Percentiles rank a stretch among this genome's conserved stretches.
Evolutionary conservation across 225 moss, liverwort and hornwort species (phyloP).

Genomic region (Antitrichia curtipendula): DNA sequence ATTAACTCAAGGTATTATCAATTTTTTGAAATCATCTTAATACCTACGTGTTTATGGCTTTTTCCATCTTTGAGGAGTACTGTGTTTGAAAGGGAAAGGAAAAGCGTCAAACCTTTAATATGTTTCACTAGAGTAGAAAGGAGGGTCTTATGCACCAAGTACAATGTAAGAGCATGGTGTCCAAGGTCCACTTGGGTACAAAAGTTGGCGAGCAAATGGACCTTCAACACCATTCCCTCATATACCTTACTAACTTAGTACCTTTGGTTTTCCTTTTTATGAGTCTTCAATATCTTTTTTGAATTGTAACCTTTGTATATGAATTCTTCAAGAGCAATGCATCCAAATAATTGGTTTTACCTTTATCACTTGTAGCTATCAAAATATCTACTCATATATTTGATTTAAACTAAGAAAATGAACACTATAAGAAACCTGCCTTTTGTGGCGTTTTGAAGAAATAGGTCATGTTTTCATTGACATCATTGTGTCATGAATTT

Average conservation of each 20-base stretch:
- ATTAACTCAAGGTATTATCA: not conserved
- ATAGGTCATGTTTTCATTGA: too few species aligned
- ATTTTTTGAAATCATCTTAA: not conserved
- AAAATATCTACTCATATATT: not conserved
- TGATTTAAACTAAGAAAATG: not conserved
- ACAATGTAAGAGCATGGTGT: not conserved
- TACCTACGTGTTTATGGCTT: not conserved
- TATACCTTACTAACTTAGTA: accelerated
- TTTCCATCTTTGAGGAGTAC: not conserved
- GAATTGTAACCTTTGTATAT: not conserved
- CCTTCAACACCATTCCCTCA: not conserved
- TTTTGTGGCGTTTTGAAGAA: too few species aligned
- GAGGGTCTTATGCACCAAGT: not conserved
- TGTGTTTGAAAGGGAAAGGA: not conserved
- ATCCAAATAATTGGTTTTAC: not conserved
- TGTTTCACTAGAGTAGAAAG: not conserved
- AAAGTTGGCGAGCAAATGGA: not conserved
- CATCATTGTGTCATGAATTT: too few species aligned
- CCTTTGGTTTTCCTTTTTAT: not conserved
- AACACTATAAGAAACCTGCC: too few species aligned
- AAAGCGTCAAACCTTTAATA: not conserved
- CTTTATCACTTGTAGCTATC: not conserved
- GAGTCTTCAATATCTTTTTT: not conserved
- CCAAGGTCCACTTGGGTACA: not conserved
- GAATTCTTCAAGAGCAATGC: not conserved